phyloP scores from a whole-genome alignment of 257 asterid genomes.

The Jasminum sambac region DNA sequence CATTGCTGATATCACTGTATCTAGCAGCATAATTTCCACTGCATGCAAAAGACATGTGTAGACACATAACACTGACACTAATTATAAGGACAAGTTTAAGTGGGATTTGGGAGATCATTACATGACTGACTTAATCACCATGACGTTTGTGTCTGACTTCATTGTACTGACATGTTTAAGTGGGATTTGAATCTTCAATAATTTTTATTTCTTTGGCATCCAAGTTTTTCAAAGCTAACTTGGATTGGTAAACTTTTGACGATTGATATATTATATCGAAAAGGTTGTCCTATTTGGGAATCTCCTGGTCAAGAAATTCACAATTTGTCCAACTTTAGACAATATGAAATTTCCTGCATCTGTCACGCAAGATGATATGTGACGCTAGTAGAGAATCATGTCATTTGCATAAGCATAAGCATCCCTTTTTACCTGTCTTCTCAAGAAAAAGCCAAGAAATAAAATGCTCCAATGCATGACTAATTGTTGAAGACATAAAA shows the following conservation, averaged over 20 bases:
- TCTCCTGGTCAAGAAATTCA: neutral
- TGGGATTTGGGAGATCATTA: neutral
- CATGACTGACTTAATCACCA: neutral
- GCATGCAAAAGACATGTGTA: neutral
- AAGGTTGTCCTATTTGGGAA: neutral
- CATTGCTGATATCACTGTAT: slow-evolving; percentile 25
- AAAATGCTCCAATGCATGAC: neutral
- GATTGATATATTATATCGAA: neutral
- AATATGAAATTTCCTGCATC: slow-evolving; percentile 1
- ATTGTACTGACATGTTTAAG: neutral
- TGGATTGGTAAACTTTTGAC: too few relatives aligned
- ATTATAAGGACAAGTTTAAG: neutral
- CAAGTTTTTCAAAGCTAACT: neutral
- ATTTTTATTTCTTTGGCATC: neutral
- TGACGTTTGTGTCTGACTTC: slow-evolving; percentile 1
- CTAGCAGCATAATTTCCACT: neutral
- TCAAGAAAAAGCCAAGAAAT: slow-evolving; percentile 1
- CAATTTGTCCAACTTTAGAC: slow-evolving; percentile 2
- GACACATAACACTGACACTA: neutral
- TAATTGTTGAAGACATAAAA: neutral
- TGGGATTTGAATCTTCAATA: neutral
- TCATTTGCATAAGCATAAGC: neutral
- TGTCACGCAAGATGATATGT: too few relatives aligned
- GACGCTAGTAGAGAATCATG: neutral
- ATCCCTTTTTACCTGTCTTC: neutral